phyloP scores from a whole-genome alignment of 495 filamentous ascomycete genomes.

The Apodospora peruviana region DNA sequence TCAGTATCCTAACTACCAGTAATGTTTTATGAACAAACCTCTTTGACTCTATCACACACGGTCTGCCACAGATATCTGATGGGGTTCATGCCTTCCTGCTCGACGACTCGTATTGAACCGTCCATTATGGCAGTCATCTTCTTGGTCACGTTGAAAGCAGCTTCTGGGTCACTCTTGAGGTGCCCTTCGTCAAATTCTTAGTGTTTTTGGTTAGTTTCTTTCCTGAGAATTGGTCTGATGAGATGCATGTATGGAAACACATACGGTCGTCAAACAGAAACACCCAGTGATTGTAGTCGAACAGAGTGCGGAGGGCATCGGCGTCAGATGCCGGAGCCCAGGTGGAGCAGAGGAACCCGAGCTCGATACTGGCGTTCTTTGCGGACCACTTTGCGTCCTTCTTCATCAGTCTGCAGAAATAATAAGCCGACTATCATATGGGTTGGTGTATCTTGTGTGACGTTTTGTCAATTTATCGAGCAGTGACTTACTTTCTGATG shows the following conservation, averaged over 20 bases:
- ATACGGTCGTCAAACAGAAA: conserved; percentile 10
- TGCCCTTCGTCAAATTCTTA: conserved; percentile 9
- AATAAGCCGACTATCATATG: not conserved
- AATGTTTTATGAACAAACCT: not conserved
- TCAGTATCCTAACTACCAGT: not conserved
- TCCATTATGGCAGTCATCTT: conserved; percentile 3
- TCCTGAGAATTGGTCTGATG: not conserved
- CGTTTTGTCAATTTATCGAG: not conserved
- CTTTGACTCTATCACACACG: not conserved
- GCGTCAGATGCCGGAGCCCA: not conserved
- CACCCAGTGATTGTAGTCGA: conserved; percentile 12
- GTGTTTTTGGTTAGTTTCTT: not conserved
- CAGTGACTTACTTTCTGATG: not conserved
- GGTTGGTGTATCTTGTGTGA: not conserved
- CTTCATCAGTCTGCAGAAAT: not conserved
- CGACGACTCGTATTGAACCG: not conserved
- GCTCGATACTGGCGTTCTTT: conserved; percentile 7
- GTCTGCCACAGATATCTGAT: conserved; percentile 6
- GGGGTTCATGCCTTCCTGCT: not conserved
- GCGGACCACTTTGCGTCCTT: conserved; percentile 4
- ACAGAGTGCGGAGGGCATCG: not conserved
- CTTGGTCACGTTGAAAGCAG: not conserved
- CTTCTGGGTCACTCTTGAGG: not conserved
- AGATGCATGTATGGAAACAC: not conserved
- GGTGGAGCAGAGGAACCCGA: conserved; percentile 3